Conservation (phyloP, 805 yeast species). For the Ogataea pini region DNA sequence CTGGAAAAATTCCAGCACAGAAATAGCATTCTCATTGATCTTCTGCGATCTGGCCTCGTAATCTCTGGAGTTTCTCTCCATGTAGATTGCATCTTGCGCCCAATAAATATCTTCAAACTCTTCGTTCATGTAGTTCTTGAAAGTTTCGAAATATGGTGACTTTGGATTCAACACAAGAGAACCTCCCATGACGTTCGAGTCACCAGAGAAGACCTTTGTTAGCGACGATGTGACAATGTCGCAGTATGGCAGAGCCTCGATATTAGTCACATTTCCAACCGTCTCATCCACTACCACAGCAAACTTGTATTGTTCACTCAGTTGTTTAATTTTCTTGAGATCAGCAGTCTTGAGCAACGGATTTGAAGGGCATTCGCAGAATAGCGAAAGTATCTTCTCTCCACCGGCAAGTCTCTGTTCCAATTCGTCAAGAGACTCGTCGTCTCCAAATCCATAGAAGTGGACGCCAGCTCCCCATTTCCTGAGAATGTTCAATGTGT, state of each 20-base stretch:
- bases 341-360: constrained; percentile 90
- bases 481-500: constrained; percentile 78
- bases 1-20: constrained; percentile 54
- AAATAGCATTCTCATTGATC: constrained; percentile 57
- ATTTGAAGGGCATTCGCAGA: constrained; percentile 93
- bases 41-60: constrained; percentile 61
- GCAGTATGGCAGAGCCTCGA: constrained; percentile 77
- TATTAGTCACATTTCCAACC: constrained; percentile 85
- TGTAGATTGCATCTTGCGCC: constrained; percentile 90
- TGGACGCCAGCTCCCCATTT: constrained; percentile 93
- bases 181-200: constrained; percentile 95
- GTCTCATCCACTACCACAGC: constrained; percentile 91
- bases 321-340: constrained; percentile 57
- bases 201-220: constrained; percentile 92
- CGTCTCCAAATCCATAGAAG: constrained; percentile 84
- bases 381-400: constrained; percentile 69
- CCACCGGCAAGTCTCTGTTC: constrained; percentile 63
- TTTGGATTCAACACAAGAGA: constrained; percentile 75
- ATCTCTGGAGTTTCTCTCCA: constrained; percentile 93
- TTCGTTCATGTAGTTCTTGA: constrained; percentile 52
- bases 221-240: constrained; percentile 86
- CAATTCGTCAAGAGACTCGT: constrained; percentile 61
- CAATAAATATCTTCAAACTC: constrained; percentile 76
- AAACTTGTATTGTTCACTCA: constrained; percentile 72
- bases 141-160: constrained; percentile 47